These are phyloP conservation scores for Lizonia empirigonia DNA, from an alignment of 2,329 filamentous ascomycete genomes.

Conservation along the genomic window DNA sequence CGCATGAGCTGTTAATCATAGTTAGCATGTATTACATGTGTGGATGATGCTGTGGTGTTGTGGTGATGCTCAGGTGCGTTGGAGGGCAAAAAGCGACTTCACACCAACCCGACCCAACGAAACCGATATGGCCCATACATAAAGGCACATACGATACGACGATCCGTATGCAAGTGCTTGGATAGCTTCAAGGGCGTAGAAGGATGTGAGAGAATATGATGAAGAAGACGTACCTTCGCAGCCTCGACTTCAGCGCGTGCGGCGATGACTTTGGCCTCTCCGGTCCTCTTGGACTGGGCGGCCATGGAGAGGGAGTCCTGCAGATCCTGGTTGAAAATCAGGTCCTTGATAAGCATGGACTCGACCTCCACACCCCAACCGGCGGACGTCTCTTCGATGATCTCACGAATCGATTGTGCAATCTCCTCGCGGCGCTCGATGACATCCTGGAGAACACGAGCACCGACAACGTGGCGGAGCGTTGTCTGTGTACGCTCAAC, in stretches of 20 bases:
- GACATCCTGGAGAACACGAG: slow-evolving; percentile 93
- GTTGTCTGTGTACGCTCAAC: slow-evolving; percentile 98
- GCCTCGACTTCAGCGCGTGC: slow-evolving; percentile 95
- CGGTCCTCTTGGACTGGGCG: slow-evolving; percentile 96
- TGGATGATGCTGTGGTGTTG: too few species aligned
- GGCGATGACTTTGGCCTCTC: slow-evolving; percentile 97
- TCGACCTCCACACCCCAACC: slow-evolving; percentile 97
- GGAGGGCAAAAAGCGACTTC: too few species aligned
- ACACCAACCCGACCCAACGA: too few species aligned
- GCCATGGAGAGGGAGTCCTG: slow-evolving; percentile 98
- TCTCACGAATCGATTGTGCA: slow-evolving; percentile 91
- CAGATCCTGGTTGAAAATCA: slow-evolving; percentile 93
- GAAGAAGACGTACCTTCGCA: slow-evolving; percentile 90
- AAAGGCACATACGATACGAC: too few species aligned
- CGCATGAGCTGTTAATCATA: too few species aligned
- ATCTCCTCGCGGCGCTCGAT: slow-evolving; percentile 98
- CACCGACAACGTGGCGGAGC: slow-evolving; percentile 93
- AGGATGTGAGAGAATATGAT: too few species aligned
- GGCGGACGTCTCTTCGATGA: slow-evolving; percentile 92
- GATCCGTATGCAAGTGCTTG: too few species aligned
- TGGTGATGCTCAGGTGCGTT: too few species aligned
- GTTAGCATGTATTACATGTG: too few species aligned
- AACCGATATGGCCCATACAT: too few species aligned
- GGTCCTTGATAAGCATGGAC: slow-evolving; percentile 99
- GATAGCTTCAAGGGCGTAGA: too few species aligned